Evolutionary conservation across 2,329 filamentous ascomycete genomes (phyloP).

Genomic region (Lecanicillium sp.): DNA sequence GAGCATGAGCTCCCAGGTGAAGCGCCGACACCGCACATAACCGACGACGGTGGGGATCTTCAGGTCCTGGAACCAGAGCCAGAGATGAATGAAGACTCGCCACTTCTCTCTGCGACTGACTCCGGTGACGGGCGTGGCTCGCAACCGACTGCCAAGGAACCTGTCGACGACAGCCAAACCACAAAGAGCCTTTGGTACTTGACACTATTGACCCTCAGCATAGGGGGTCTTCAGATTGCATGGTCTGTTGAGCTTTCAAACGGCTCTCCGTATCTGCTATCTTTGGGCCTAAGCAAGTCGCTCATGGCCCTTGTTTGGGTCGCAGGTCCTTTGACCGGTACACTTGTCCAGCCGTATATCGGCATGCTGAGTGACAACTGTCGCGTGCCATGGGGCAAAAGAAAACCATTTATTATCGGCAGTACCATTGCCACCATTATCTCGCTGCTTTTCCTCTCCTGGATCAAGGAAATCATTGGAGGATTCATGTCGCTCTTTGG

Average conservation of each 20-base stretch:
- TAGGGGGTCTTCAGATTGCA: conserved; percentile 84
- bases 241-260: conserved; percentile 95
- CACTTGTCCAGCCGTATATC: conserved; percentile 73
- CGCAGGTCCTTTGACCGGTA: conserved; percentile 69
- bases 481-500: conserved; percentile 64
- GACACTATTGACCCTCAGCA: conserved; percentile 74
- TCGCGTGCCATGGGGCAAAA: conserved; percentile 64
- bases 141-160: conserved; percentile 14
- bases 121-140: conserved; percentile 2
- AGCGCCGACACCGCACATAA: too few relatives aligned
- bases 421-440: conserved; percentile 60
- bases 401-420: conserved; percentile 72
- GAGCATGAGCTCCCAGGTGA: too few relatives aligned
- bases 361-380: conserved; percentile 76
- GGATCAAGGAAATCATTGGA: conserved; percentile 64
- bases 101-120: conserved; percentile 9
- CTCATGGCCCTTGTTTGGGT: conserved; percentile 81
- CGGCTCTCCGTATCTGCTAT: conserved; percentile 77
- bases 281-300: conserved; percentile 74
- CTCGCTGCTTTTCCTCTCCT: conserved; percentile 62
- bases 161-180: conserved; percentile 40
- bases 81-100: conserved; percentile 12
- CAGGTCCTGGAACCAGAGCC: conserved; percentile 6
- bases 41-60: conserved; percentile 1
- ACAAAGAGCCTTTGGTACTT: conserved; percentile 82